Conservation (phyloP, 331 rosid species). For the Rhamnella rubrinervis region DNA sequence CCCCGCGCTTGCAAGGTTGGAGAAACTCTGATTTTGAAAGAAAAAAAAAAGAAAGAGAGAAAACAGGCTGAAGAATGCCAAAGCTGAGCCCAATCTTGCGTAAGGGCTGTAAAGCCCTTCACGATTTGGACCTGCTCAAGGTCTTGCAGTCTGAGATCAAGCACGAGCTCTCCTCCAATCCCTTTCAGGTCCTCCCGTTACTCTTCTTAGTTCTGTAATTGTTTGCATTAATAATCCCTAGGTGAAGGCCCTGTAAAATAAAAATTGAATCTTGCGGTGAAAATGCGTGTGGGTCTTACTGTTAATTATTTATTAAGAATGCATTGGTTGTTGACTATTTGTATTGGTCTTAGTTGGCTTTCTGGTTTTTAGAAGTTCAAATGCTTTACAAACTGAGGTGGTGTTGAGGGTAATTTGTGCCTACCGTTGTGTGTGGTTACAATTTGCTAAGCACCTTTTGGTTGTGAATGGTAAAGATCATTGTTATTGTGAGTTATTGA, state of each 20-base stretch:
- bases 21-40: neutral
- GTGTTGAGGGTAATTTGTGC: too few relatives aligned
- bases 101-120: slow-evolving; percentile 42
- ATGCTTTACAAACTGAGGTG: too few relatives aligned
- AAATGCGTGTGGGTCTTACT: too few relatives aligned
- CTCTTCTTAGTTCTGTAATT: neutral
- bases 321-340: too few relatives aligned
- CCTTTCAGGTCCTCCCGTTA: slow-evolving; percentile 53
- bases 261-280: neutral
- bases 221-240: neutral
- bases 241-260: neutral
- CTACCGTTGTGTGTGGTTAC: too few relatives aligned
- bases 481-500: too few relatives aligned
- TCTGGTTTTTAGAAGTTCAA: too few relatives aligned
- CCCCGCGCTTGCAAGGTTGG: neutral
- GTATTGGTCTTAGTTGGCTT: too few relatives aligned
- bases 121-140: slow-evolving; percentile 53
- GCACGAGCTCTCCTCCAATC: slow-evolving; percentile 52
- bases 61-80: slow-evolving; percentile 34
- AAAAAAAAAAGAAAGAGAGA: neutral
- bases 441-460: too few relatives aligned
- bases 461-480: too few relatives aligned
- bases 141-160: slow-evolving; percentile 63
- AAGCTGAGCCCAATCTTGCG: slow-evolving; percentile 22
- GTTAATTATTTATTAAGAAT: too few relatives aligned